Conservation (phyloP, 2,329 filamentous ascomycete species). For the Calonectria hawksworthii region DNA sequence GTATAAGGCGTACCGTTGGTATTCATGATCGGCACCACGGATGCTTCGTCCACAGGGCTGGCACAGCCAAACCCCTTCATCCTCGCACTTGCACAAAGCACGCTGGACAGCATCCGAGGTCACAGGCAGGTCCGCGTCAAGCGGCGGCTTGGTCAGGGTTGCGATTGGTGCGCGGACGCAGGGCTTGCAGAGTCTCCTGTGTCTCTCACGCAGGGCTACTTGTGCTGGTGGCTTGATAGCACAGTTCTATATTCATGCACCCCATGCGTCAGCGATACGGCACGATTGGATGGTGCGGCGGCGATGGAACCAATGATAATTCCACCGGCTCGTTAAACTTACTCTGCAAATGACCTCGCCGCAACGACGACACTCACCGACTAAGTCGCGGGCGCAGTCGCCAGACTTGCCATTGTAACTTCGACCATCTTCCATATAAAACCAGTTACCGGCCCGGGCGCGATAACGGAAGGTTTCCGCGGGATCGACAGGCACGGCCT, state of each 20-base stretch:
- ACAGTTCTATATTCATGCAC: slow-evolving; percentile 77
- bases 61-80: slow-evolving; percentile 83
- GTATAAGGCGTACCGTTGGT: slow-evolving; percentile 63
- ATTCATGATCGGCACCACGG: slow-evolving; percentile 70
- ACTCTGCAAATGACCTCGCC: slow-evolving; percentile 85
- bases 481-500: slow-evolving; percentile 68
- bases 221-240: slow-evolving; percentile 84
- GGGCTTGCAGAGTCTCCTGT: slow-evolving; percentile 83
- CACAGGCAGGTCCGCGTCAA: slow-evolving; percentile 62
- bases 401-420: slow-evolving; percentile 76
- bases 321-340: slow-evolving; percentile 50
- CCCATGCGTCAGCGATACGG: slow-evolving; percentile 25
- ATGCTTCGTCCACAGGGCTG: slow-evolving; percentile 84
- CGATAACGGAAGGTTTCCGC: slow-evolving; percentile 71
- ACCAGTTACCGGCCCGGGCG: slow-evolving; percentile 69
- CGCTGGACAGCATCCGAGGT: slow-evolving; percentile 69
- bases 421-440: slow-evolving; percentile 70
- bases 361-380: slow-evolving; percentile 85
- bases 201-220: slow-evolving; percentile 77
- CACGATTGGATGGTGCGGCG: background rate
- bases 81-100: slow-evolving; percentile 66
- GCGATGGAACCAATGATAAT: background rate
- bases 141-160: slow-evolving; percentile 61
- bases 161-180: slow-evolving; percentile 81
- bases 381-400: slow-evolving; percentile 88